Percentiles rank a stretch among this genome's conserved stretches.
phyloP scores from a whole-genome alignment of 139 green algal genomes.

The Coelastrella sp. region DNA sequence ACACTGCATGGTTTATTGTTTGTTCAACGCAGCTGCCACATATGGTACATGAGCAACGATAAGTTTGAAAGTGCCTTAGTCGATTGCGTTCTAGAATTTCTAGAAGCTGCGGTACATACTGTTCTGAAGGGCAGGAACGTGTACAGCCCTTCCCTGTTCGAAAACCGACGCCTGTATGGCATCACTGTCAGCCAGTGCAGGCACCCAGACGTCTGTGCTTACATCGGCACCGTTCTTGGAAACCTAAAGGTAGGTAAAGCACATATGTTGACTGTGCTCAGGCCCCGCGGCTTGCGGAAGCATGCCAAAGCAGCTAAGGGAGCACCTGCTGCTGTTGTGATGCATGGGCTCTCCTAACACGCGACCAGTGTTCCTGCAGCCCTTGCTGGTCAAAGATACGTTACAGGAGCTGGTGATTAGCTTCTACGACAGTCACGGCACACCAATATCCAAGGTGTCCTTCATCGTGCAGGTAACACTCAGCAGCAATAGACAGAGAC shows the following conservation, averaged over 20 bases:
- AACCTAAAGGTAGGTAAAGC: slow-evolving; percentile 37
- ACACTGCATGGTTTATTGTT: background rate
- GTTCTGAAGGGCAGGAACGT: slow-evolving; percentile 38
- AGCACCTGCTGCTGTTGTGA: no score
- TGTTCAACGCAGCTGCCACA: background rate
- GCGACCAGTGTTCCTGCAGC: slow-evolving; percentile 28
- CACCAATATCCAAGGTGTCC: slow-evolving; percentile 49
- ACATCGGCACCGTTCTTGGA: slow-evolving; percentile 51
- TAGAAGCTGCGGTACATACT: slow-evolving; percentile 60
- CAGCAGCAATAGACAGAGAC: no score
- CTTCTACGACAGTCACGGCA: slow-evolving; percentile 44
- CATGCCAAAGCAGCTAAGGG: no score
- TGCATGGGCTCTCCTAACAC: no score
- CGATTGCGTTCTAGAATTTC: slow-evolving; percentile 51
- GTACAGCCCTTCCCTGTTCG: slow-evolving; percentile 57
- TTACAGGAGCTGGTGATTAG: slow-evolving; percentile 71
- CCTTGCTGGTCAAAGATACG: slow-evolving; percentile 55
- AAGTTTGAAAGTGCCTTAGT: background rate
- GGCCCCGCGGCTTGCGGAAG: no score
- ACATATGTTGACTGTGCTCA: no score
- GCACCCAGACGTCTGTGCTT: slow-evolving; percentile 59
- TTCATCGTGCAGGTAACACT: slow-evolving; percentile 53
- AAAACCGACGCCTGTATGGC: slow-evolving; percentile 49
- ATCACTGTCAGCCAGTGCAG: slow-evolving; percentile 46
- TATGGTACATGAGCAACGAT: background rate